Percentiles rank a stretch among this genome's conserved stretches.
phyloP scores from a whole-genome alignment of 148 eudicot genomes.

The Dysphania ambrosioides region DNA sequence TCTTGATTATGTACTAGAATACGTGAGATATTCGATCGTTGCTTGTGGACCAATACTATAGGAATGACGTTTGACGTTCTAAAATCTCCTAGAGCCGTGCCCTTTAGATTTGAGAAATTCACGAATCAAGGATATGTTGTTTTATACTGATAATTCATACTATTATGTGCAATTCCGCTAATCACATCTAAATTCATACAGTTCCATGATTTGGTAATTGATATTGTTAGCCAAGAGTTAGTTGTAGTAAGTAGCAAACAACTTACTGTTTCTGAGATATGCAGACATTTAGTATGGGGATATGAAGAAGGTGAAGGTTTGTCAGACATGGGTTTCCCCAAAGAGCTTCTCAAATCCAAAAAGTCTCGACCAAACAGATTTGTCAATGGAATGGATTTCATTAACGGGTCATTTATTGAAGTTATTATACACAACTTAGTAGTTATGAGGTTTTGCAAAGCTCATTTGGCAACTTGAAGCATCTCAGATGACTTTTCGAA shows the following conservation, averaged over 20 bases:
- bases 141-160: no score
- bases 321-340: conserved; percentile 21
- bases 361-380: conserved; percentile 35
- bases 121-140: no score
- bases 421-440: conserved; percentile 25
- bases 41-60: no score
- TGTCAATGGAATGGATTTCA: conserved; percentile 17
- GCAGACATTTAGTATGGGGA: conserved; percentile 30
- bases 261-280: conserved; percentile 22
- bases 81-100: no score
- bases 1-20: no score
- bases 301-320: conserved; percentile 23
- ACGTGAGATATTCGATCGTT: no score
- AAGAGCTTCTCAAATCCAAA: conserved; percentile 25
- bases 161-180: no score
- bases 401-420: conserved; percentile 32
- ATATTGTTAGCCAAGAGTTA: conserved; percentile 36
- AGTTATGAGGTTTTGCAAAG: conserved; percentile 44
- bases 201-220: conserved; percentile 45
- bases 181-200: no score
- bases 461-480: conserved; percentile 39
- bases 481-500: conserved; percentile 36
- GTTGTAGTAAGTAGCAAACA: conserved; percentile 26
- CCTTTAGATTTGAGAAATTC: no score
- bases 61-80: no score